Evolutionary conservation across 805 yeast species (phyloP).

Genomic region (Saccharomycopsis vini): DNA sequence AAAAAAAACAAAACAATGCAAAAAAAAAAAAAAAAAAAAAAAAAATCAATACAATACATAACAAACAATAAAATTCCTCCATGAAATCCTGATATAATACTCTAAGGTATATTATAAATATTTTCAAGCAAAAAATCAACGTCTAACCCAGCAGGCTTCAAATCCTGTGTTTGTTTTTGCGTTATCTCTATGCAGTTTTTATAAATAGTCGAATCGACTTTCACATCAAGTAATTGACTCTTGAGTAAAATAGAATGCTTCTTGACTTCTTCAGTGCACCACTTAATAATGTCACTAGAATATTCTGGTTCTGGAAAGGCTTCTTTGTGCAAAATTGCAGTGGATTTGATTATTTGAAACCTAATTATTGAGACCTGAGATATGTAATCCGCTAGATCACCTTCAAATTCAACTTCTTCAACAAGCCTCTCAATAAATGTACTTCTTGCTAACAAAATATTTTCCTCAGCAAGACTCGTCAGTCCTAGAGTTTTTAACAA

Average conservation of each 20-base stretch:
- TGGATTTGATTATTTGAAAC: slow-evolving; percentile 50
- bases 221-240: slow-evolving; percentile 59
- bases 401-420: slow-evolving; percentile 35
- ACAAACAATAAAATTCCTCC: too few species aligned
- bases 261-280: slow-evolving; percentile 62
- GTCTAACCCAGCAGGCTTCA: slow-evolving; percentile 61
- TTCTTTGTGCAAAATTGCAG: slow-evolving; percentile 44
- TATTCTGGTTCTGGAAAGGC: slow-evolving; percentile 36
- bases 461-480: slow-evolving; percentile 16
- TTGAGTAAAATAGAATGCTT: slow-evolving; percentile 51
- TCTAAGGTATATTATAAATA: too few species aligned
- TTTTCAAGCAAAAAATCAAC: slow-evolving; percentile 57
- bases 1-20: too few species aligned
- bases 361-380: slow-evolving; percentile 54
- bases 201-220: slow-evolving; percentile 43
- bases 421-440: slow-evolving; percentile 12
- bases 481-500: slow-evolving; percentile 13
- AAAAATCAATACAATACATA: too few species aligned
- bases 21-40: too few species aligned
- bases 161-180: slow-evolving; percentile 48
- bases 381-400: slow-evolving; percentile 45
- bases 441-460: slow-evolving; percentile 13
- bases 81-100: too few species aligned
- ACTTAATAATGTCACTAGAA: slow-evolving; percentile 53
- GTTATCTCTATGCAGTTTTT: slow-evolving; percentile 47